Percentiles rank a stretch among this genome's conserved stretches.
Evolutionary conservation across 176 grass and related monocot species (phyloP).

Genomic region (Oryza nivara): DNA sequence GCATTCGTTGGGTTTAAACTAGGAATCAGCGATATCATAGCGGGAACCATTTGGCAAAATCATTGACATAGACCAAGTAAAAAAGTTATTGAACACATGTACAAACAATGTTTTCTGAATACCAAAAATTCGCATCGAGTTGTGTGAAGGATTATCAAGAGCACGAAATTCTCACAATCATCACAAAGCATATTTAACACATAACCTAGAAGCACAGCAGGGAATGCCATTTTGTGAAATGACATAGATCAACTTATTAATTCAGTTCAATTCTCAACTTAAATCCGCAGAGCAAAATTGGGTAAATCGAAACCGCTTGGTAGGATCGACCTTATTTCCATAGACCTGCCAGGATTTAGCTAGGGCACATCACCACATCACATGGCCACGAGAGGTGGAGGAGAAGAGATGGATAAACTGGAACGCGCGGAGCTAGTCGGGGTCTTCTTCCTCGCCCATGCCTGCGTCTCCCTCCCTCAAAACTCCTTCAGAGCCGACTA

Average conservation of each 20-base stretch:
- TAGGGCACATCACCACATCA: not conserved
- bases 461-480: not conserved
- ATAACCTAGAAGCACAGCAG: too few relatives aligned
- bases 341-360: not conserved
- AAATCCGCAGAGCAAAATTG: not conserved
- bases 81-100: not conserved
- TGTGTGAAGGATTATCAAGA: not conserved
- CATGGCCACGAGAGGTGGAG: not conserved
- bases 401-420: slow-evolving; percentile 33
- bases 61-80: not conserved
- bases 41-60: not conserved
- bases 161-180: too few relatives aligned
- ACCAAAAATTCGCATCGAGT: not conserved
- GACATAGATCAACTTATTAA: not conserved
- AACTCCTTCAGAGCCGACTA: not conserved
- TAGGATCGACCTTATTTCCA: not conserved
- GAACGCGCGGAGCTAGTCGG: slow-evolving; percentile 51
- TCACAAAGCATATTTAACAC: too few relatives aligned
- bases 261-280: not conserved
- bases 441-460: slow-evolving; percentile 49
- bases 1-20: not conserved
- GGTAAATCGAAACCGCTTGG: not conserved
- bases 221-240: not conserved
- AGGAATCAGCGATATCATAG: not conserved
- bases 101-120: not conserved